phyloP scores from a whole-genome alignment of 2,329 filamentous ascomycete species.

The Microascus cirrosus region DNA sequence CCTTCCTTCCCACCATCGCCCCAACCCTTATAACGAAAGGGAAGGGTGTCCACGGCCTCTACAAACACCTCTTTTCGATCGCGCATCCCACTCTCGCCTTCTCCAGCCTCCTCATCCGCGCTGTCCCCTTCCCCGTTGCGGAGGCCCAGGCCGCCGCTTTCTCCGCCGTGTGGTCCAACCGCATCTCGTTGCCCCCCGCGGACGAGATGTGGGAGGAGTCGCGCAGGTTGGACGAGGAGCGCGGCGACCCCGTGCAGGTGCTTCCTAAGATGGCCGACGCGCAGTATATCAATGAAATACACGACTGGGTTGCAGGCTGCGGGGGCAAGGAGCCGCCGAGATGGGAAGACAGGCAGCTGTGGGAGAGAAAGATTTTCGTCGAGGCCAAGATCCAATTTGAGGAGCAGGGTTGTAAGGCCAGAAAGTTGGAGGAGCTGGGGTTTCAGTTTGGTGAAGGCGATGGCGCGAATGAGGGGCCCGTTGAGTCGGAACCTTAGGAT shows the following conservation, averaged over 20 bases:
- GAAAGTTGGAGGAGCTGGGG: conserved; percentile 59
- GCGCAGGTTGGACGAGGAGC: conserved; percentile 37
- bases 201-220: conserved; percentile 64
- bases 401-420: conserved; percentile 51
- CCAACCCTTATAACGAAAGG: conserved; percentile 55
- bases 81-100: conserved; percentile 70
- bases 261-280: conserved; percentile 49
- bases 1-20: conserved; percentile 47
- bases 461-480: neutral
- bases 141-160: conserved; percentile 72
- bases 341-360: conserved; percentile 63
- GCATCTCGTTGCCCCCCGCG: conserved; percentile 50
- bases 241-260: conserved; percentile 33
- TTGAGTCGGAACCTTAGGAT: neutral
- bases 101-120: conserved; percentile 61
- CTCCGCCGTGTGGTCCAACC: conserved; percentile 65
- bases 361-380: conserved; percentile 58
- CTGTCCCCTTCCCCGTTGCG: conserved; percentile 78
- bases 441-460: conserved; percentile 26
- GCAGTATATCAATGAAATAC: conserved; percentile 57
- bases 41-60: conserved; percentile 58
- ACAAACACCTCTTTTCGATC: conserved; percentile 69
- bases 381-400: conserved; percentile 65
- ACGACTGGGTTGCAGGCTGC: conserved; percentile 47
- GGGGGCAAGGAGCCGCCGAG: conserved; percentile 56